Evolutionary conservation across 2,329 filamentous ascomycete genomes (phyloP), one percentile per base, ranked within the genome.

Genomic region (Penicillium crustosum): DNA sequence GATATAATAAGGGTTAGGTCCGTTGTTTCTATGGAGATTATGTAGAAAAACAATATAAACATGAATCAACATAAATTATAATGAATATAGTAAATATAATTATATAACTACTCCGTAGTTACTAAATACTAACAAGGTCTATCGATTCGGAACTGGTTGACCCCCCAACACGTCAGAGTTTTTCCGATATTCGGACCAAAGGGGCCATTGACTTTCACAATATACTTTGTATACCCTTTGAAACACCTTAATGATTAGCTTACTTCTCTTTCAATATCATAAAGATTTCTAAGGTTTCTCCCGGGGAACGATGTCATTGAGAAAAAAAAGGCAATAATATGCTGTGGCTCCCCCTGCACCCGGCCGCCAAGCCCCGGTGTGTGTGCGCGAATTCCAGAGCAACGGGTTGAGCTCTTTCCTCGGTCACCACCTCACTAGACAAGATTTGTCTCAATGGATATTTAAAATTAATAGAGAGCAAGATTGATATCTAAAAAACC

Each of bases 121-220:
- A 25, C 25, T 5, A 25, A 25, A 4, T 25, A 25, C 25, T 6
- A 25, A 25, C 2, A 13, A 35, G 12, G 36, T 25, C 8, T 23
- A 17, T 48, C 7, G 19, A 41, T 31, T 21, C 47, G 54, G 54
- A 33, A 33, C 10, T 29, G 54, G 55, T 52, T 45, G 53, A 56
- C 47, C 38, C 35, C 47, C 38, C 35, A 57, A 53, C 64, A 67
- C 59, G 65, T 67, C 65, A 67, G 65, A 67, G 65, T 66, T 67
- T 67, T 66, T 59, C 53, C 49, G 51, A 53, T 23, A 8, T 47
- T 53, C 55, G 55, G 55, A 57, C 49, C 36, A 57, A 57, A 53
- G 55, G 55, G 55, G 29, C 42, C 55, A 53, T 57, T 52, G 39
- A 45, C 35, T 23, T 53, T 21, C 15, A n/a, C 12, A 3, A 25